Percentiles rank a stretch among this genome's conserved stretches.
phyloP scores from a whole-genome alignment of 257 asterid genomes.

The Asclepias syriaca region DNA sequence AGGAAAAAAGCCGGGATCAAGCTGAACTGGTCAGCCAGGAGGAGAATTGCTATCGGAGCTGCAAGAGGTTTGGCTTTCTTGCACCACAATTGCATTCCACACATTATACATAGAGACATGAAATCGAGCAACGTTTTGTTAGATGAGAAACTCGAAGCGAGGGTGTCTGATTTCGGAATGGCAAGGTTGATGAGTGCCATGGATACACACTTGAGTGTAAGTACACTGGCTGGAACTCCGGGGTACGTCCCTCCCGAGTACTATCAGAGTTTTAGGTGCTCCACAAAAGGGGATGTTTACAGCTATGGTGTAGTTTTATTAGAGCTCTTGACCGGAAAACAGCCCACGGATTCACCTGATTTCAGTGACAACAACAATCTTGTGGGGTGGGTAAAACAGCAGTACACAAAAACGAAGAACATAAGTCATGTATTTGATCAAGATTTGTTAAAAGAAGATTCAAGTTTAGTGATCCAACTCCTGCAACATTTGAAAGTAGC shows the following conservation, averaged over 20 bases:
- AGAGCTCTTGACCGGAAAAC: constrained; percentile 80
- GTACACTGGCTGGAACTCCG: constrained; percentile 92
- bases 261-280: constrained; percentile 83
- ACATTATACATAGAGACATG: constrained; percentile 87
- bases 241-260: constrained; percentile 97
- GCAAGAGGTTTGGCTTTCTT: constrained; percentile 88
- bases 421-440: constrained; percentile 70
- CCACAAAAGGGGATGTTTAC: constrained; percentile 85
- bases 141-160: constrained; percentile 78
- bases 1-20: constrained; percentile 54
- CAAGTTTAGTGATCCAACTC: constrained; percentile 64
- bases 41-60: constrained; percentile 79
- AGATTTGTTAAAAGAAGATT: constrained; percentile 59
- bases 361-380: constrained; percentile 90
- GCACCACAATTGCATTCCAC: constrained; percentile 86
- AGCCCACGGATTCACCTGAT: constrained; percentile 81
- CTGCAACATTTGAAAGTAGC: constrained; percentile 72
- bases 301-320: constrained; percentile 89
- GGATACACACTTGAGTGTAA: constrained; percentile 92
- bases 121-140: constrained; percentile 88
- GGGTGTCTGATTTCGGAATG: constrained; percentile 98
- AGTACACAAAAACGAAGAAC: constrained; percentile 45
- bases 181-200: constrained; percentile 76
- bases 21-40: constrained; percentile 68
- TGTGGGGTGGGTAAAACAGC: constrained; percentile 89